A percentile compares a stretch with the other conserved stretches of the same genome.
These are phyloP conservation scores for Pleurotus giganteus DNA, from an alignment of 768 basidiomycete species.

Conservation along the genomic window DNA sequence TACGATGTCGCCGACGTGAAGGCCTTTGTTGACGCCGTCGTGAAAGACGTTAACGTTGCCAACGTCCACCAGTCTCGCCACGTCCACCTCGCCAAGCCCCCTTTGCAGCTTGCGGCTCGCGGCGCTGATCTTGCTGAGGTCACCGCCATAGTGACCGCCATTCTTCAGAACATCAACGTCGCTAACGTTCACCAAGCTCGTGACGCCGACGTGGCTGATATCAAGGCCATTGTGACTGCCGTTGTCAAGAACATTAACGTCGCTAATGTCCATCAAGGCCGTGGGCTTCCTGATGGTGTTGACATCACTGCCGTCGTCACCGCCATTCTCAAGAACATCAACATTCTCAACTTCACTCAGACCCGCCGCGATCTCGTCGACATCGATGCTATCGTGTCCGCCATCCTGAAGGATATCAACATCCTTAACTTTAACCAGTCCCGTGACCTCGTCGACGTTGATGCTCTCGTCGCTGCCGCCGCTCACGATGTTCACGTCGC, in stretches of 20 bases:
- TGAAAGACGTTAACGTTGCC: neutral
- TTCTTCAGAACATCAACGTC: neutral
- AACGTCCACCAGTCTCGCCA: neutral
- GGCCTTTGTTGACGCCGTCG: neutral
- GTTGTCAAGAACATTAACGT: constrained; percentile 7
- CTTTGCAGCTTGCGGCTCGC: neutral
- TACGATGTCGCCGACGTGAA: neutral
- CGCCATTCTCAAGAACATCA: constrained; percentile 1
- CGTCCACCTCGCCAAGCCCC: neutral
- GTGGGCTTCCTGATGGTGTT: constrained; percentile 1
- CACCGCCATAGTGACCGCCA: neutral
- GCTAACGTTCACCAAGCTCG: neutral
- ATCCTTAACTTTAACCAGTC: neutral
- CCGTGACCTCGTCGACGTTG: constrained; percentile 1
- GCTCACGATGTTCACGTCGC: neutral
- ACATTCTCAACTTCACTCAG: constrained; percentile 10
- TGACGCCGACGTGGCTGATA: neutral
- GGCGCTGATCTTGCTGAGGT: neutral
- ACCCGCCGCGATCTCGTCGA: constrained; percentile 12
- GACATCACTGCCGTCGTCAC: neutral
- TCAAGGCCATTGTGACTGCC: neutral
- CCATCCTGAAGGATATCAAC: constrained; percentile 3
- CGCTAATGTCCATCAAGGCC: constrained; percentile 8
- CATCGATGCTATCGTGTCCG: neutral
- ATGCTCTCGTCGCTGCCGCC: constrained; percentile 7